Evolutionary conservation across 768 basidiomycete species (phyloP).

Genomic region (Tulasnella sp.): DNA sequence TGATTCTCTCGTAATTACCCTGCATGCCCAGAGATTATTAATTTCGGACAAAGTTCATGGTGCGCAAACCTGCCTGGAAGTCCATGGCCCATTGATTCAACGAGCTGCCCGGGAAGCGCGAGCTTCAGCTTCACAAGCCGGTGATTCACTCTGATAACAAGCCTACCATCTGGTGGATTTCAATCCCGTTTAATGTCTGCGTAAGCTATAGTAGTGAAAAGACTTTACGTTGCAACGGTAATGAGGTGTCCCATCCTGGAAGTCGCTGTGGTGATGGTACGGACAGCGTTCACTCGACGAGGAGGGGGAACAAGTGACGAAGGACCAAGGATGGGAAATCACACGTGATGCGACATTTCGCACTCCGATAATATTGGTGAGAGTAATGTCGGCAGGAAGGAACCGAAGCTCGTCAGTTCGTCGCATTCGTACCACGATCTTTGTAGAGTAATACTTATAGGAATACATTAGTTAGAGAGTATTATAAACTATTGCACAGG

Average conservation of each 20-base stretch:
- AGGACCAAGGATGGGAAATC: neutral
- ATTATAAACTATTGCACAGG: no score
- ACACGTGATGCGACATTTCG: neutral
- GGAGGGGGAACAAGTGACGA: neutral
- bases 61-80: slow-evolving; percentile 48
- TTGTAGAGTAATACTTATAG: no score
- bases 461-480: no score
- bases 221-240: slow-evolving; percentile 72
- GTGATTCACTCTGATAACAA: slow-evolving; percentile 8
- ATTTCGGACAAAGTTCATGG: neutral
- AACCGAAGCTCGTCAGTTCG: neutral
- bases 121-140: neutral
- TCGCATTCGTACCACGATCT: neutral
- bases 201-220: neutral
- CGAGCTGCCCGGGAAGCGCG: slow-evolving; percentile 41
- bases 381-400: neutral
- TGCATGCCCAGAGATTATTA: slow-evolving; percentile 23
- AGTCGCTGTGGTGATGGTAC: neutral
- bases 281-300: neutral
- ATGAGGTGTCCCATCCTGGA: slow-evolving; percentile 67
- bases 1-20: slow-evolving; percentile 90
- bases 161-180: slow-evolving; percentile 22
- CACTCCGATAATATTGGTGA: neutral
- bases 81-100: slow-evolving; percentile 97
- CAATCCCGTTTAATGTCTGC: slow-evolving; percentile 6